Evolutionary conservation across 2,329 filamentous ascomycete species (phyloP).

Genomic region (Fusarium aywerte): DNA sequence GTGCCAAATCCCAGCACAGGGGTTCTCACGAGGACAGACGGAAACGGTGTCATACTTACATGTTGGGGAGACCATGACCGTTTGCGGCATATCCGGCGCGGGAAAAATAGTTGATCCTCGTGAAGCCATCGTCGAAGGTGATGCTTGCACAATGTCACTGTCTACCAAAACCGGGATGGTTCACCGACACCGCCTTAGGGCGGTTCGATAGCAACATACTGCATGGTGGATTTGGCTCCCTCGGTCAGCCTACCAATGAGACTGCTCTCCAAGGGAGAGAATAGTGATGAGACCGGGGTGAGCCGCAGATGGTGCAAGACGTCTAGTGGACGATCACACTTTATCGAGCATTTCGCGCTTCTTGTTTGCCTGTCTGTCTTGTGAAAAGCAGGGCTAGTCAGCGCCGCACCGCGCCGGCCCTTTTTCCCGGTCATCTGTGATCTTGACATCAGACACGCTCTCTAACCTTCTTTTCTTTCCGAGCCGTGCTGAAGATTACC

Average conservation of each 20-base stretch:
- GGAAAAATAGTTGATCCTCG: constrained; percentile 45
- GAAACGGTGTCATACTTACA: constrained; percentile 46
- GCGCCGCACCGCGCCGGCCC: constrained; percentile 24
- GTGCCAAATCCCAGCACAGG: constrained; percentile 38
- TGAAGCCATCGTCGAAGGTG: constrained; percentile 46
- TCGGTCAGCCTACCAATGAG: constrained; percentile 45
- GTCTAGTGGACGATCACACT: constrained; percentile 45
- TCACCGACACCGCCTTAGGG: constrained; percentile 47
- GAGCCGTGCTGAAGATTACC: not conserved
- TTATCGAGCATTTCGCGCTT: constrained; percentile 45
- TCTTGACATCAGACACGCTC: not conserved
- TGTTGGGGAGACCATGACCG: constrained; percentile 42
- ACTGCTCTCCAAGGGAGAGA: constrained; percentile 41
- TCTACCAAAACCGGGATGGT: constrained; percentile 43
- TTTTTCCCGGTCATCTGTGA: constrained; percentile 13
- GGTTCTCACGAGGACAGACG: constrained; percentile 45
- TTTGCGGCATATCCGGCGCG: constrained; percentile 45
- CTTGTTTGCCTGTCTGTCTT: constrained; percentile 32
- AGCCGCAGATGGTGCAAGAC: constrained; percentile 47
- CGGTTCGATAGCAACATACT: constrained; percentile 46
- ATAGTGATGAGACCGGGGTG: constrained; percentile 47
- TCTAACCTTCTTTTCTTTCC: not conserved
- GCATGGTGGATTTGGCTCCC: constrained; percentile 40
- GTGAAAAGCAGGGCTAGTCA: constrained; percentile 37
- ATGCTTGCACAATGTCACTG: constrained; percentile 46